Percentiles rank a stretch among this genome's conserved stretches.
These are phyloP conservation scores for Trapa incisa DNA, from an alignment of 345 rosid genomes.

Conservation along the genomic window DNA sequence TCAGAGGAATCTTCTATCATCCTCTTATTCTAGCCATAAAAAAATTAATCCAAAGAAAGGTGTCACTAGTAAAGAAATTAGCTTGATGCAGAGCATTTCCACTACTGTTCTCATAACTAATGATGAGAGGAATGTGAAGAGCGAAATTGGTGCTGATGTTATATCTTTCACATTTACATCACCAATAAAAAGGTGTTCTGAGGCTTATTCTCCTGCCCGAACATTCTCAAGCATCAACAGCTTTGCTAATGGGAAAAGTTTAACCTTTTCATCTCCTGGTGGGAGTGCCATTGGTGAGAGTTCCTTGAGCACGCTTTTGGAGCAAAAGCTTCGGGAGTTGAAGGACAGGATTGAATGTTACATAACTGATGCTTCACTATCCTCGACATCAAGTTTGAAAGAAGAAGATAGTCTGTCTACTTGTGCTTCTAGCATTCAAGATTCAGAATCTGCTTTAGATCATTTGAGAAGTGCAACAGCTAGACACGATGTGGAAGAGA, in stretches of 20 bases:
- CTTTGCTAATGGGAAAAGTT: conserved; percentile 17
- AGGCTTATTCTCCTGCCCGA: conserved; percentile 19
- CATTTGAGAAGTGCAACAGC: conserved; percentile 19
- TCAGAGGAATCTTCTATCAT: conserved; percentile 23
- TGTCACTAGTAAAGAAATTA: conserved; percentile 20
- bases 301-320: conserved; percentile 54
- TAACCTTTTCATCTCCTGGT: conserved; percentile 21
- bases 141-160: conserved; percentile 49
- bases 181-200: conserved; percentile 38
- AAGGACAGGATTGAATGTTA: conserved; percentile 49
- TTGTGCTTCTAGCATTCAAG: conserved; percentile 24
- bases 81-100: conserved; percentile 18
- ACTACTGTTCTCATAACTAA: conserved; percentile 20
- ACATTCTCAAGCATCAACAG: conserved; percentile 14
- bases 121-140: conserved; percentile 27
- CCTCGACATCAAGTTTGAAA: conserved; percentile 17
- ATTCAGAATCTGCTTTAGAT: conserved; percentile 16
- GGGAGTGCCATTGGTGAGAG: conserved; percentile 35
- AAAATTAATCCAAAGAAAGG: conserved; percentile 12
- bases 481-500: conserved; percentile 17
- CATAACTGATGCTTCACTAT: conserved; percentile 24
- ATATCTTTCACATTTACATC: conserved; percentile 84
- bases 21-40: conserved; percentile 24
- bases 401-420: conserved; percentile 19
- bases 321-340: conserved; percentile 61